Percentiles rank a stretch among this genome's conserved stretches.
These are phyloP conservation scores for Cutaneotrichosporon sp. DNA, from an alignment of 1,284 basidiomycete species.

Conservation along the genomic window DNA sequence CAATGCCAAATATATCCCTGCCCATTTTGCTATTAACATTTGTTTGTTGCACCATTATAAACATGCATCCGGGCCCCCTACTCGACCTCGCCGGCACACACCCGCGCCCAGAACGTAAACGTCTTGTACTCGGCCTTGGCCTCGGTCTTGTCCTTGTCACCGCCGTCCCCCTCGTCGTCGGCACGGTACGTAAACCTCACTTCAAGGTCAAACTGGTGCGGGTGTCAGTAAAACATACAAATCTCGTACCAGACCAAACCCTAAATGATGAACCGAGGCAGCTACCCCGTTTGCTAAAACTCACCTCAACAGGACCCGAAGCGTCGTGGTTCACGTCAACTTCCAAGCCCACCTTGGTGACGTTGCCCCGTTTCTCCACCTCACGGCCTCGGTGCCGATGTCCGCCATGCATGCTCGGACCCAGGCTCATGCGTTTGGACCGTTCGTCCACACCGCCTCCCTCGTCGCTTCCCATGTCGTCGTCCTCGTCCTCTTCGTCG, in stretches of 20 bases:
- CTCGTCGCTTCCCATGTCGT: constrained; percentile 60
- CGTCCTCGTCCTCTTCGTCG: constrained; percentile 67
- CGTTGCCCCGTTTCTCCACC: constrained; percentile 62
- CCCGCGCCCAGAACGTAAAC: constrained; percentile 44
- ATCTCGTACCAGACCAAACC: no score
- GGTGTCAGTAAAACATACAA: no score
- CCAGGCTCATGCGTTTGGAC: constrained; percentile 41
- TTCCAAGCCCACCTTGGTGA: constrained; percentile 63
- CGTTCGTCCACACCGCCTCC: constrained; percentile 28
- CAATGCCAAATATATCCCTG: no score
- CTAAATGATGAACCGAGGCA: no score
- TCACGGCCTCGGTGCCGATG: constrained; percentile 36
- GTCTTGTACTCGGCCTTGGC: constrained; percentile 43
- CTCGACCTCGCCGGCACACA: constrained; percentile 32
- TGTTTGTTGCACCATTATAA: no score
- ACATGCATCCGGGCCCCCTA: background rate
- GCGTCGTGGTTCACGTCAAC: constrained; percentile 25
- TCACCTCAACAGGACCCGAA: constrained; percentile 20
- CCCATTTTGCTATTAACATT: no score
- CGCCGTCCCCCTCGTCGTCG: constrained; percentile 56
- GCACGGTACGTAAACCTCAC: constrained; percentile 86
- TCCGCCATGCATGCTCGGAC: constrained; percentile 26
- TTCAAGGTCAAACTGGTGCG: constrained; percentile 77
- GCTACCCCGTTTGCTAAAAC: constrained; percentile 8
- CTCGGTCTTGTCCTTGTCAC: constrained; percentile 25